These are phyloP conservation scores for Xanthoconium separans DNA, from an alignment of 1,284 basidiomycete genomes.

Conservation along the genomic window DNA sequence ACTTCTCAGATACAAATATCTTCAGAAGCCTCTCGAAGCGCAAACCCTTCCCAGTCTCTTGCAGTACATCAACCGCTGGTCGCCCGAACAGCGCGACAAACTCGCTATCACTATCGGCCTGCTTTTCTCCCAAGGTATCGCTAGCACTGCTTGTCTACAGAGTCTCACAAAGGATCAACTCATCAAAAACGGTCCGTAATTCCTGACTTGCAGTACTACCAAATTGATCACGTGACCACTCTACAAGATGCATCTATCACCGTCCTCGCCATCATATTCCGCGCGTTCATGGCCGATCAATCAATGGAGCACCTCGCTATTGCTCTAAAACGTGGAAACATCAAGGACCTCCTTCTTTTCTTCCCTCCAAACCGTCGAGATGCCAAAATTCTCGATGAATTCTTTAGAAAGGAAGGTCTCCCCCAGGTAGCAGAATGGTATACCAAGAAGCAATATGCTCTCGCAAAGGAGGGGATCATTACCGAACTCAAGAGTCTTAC, in stretches of 20 bases:
- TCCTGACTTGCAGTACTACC: background rate
- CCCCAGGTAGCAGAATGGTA: slow-evolving; percentile 88
- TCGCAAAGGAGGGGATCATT: slow-evolving; percentile 68
- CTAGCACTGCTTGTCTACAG: slow-evolving; percentile 73
- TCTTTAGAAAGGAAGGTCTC: slow-evolving; percentile 82
- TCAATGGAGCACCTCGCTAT: slow-evolving; percentile 84
- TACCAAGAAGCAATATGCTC: slow-evolving; percentile 80
- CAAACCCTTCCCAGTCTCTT: slow-evolving; percentile 80
- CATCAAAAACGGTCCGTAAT: slow-evolving; percentile 79
- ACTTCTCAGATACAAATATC: slow-evolving; percentile 86
- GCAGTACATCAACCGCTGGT: slow-evolving; percentile 89
- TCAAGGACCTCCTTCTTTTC: slow-evolving; percentile 85
- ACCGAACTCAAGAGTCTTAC: slow-evolving; percentile 59
- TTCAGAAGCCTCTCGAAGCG: slow-evolving; percentile 93
- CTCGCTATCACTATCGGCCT: slow-evolving; percentile 80
- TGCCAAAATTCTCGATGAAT: slow-evolving; percentile 72
- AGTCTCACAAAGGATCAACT: slow-evolving; percentile 92
- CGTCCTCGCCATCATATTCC: slow-evolving; percentile 80
- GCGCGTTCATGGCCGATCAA: slow-evolving; percentile 76
- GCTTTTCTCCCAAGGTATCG: slow-evolving; percentile 80
- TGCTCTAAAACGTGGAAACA: slow-evolving; percentile 76
- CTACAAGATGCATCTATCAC: slow-evolving; percentile 68
- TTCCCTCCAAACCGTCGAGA: slow-evolving; percentile 84
- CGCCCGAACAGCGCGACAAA: slow-evolving; percentile 74
- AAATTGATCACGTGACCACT: slow-evolving; percentile 10